Percentiles rank a stretch among this genome's conserved stretches.
Conservation (phyloP, 2,329 filamentous ascomycete genomes). For the Huntiella savannae region DNA sequence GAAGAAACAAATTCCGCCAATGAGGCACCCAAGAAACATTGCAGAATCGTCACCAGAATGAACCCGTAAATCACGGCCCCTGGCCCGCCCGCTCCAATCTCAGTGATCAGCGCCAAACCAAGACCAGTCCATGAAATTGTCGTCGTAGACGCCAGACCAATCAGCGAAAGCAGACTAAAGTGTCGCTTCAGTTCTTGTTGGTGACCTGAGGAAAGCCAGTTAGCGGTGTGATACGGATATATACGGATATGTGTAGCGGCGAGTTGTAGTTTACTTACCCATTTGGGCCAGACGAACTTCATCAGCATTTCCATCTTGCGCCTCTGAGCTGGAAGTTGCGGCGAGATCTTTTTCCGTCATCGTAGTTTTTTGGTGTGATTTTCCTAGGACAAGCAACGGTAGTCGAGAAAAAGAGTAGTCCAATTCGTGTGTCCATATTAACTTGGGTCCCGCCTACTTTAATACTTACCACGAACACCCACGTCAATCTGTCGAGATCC, state of each 20-base stretch:
- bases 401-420: too few species aligned
- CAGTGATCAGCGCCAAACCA: conserved; percentile 25
- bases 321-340: conserved; percentile 4
- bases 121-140: conserved; percentile 31
- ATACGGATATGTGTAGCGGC: too few species aligned
- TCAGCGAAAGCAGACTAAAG: conserved; percentile 27
- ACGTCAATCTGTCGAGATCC: too few species aligned
- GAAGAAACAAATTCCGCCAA: conserved; percentile 28
- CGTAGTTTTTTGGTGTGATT: not conserved
- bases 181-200: conserved; percentile 29
- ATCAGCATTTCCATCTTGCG: conserved; percentile 17
- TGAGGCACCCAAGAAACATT: conserved; percentile 24
- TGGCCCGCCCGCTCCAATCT: conserved; percentile 28
- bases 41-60: conserved; percentile 27
- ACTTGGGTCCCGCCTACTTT: too few species aligned
- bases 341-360: conserved; percentile 1
- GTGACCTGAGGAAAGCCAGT: conserved; percentile 19
- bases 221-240: not conserved
- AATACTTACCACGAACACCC: too few species aligned
- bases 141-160: conserved; percentile 29
- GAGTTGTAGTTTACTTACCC: conserved; percentile 17
- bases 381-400: too few species aligned
- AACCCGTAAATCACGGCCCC: conserved; percentile 31
- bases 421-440: too few species aligned
- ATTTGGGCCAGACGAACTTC: conserved; percentile 25